Conservation (phyloP, 495 filamentous ascomycete genomes). For the Tuber borchii region DNA sequence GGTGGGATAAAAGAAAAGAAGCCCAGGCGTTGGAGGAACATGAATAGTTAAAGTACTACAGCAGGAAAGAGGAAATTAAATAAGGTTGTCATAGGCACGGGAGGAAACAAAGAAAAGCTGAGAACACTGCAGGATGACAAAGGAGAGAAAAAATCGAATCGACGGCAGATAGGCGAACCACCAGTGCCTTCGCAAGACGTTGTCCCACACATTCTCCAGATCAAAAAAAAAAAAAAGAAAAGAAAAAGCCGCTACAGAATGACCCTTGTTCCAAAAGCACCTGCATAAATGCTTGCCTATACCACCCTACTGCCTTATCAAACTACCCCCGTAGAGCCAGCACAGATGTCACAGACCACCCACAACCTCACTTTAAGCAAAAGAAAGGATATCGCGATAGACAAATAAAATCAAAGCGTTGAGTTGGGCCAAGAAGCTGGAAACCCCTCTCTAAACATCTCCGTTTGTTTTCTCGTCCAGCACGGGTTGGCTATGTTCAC, state of each 20-base stretch:
- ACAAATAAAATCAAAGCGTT: conserved; percentile 1
- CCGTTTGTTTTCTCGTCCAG: conserved; percentile 31
- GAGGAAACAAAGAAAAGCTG: conserved; percentile 41
- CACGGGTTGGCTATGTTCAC: conserved; percentile 47
- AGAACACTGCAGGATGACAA: conserved; percentile 37
- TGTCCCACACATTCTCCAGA: conserved; percentile 14
- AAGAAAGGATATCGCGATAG: conserved; percentile 3
- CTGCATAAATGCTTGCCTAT: neutral
- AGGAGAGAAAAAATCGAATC: conserved; percentile 20
- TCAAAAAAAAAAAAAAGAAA: conserved; percentile 31
- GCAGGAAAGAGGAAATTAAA: conserved; percentile 40
- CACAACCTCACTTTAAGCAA: neutral
- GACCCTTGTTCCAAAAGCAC: neutral
- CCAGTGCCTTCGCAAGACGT: conserved; percentile 1
- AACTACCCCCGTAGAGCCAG: neutral
- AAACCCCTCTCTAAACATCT: conserved; percentile 37
- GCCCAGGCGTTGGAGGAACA: conserved; percentile 19
- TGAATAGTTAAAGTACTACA: conserved; percentile 34
- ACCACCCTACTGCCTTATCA: neutral
- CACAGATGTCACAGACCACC: neutral
- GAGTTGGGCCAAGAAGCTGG: neutral
- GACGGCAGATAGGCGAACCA: conserved; percentile 18
- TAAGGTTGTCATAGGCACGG: conserved; percentile 39
- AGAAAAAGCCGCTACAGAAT: conserved; percentile 10
- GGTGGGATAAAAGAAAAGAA: conserved; percentile 41